phyloP scores from a whole-genome alignment of 495 filamentous ascomycete species.

The Aspergillus haitiensis region DNA sequence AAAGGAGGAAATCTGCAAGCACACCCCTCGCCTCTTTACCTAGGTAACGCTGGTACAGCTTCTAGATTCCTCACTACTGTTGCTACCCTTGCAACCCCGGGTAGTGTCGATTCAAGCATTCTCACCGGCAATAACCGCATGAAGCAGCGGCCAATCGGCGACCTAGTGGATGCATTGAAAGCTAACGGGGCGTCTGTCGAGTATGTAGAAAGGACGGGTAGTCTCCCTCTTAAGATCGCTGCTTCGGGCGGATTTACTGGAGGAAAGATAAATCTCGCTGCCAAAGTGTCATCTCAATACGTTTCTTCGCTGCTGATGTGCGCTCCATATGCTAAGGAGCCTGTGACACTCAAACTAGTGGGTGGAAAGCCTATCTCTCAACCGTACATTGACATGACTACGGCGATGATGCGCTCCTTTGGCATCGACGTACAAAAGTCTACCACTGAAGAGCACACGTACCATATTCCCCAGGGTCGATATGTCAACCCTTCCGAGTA shows the following conservation, averaged over 20 bases:
- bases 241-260: conserved; percentile 87
- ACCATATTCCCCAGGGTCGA: conserved; percentile 83
- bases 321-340: conserved; percentile 91
- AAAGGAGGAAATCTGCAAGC: conserved; percentile 84
- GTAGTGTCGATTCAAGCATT: conserved; percentile 63
- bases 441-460: conserved; percentile 77
- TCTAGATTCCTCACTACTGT: conserved; percentile 95
- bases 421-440: conserved; percentile 78
- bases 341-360: conserved; percentile 84
- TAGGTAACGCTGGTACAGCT: conserved; percentile 96
- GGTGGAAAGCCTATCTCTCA: conserved; percentile 96
- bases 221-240: conserved; percentile 79
- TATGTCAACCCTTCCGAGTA: conserved; percentile 89
- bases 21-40: conserved; percentile 73
- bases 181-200: conserved; percentile 79
- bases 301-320: conserved; percentile 97
- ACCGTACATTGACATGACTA: conserved; percentile 98
- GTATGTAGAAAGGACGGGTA: conserved; percentile 74
- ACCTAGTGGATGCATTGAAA: conserved; percentile 88
- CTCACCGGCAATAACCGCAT: conserved; percentile 94
- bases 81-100: conserved; percentile 74
- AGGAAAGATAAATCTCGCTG: conserved; percentile 85
- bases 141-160: conserved; percentile 91
- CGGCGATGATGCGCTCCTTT: conserved; percentile 94
- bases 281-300: conserved; percentile 95